A percentile compares a stretch with the other conserved stretches of the same genome.
phyloP scores from a whole-genome alignment of 1,284 basidiomycete genomes.

The Ceratobasidium sp. region DNA sequence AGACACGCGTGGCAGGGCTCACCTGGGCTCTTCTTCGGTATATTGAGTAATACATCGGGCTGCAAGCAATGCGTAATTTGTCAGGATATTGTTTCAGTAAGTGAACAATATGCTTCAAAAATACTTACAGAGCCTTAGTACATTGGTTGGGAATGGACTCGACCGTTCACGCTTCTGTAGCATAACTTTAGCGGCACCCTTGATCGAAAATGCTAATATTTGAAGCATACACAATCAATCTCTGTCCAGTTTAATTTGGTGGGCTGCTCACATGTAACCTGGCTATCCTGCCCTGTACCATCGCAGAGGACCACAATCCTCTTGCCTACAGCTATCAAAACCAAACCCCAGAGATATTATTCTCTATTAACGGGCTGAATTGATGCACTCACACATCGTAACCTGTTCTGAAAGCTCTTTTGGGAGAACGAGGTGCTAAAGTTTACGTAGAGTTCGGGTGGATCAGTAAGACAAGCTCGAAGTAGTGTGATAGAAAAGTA shows the following conservation, averaged over 20 bases:
- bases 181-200: conserved; percentile 4
- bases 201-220: conserved; percentile 9
- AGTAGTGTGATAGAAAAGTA: too few relatives aligned
- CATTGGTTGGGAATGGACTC: conserved; percentile 13
- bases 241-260: not conserved
- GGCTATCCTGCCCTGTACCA: conserved; percentile 31
- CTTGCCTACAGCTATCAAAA: not conserved
- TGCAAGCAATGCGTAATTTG: not conserved
- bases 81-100: not conserved
- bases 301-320: conserved; percentile 32
- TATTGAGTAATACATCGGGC: conserved; percentile 15
- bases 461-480: too few relatives aligned
- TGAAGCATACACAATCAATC: not conserved
- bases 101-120: too few relatives aligned
- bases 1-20: not conserved
- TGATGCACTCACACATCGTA: not conserved
- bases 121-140: conserved; percentile 16
- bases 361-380: not conserved
- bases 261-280: conserved; percentile 12
- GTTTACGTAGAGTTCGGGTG: too few relatives aligned
- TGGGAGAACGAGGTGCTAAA: not conserved
- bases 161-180: conserved; percentile 6
- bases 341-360: not conserved
- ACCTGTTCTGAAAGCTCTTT: not conserved
- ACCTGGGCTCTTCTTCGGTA: conserved; percentile 13